Evolutionary conservation across 1,139 yeast genomes (phyloP).

Genomic region (Geotrichum citri-aurantii): DNA sequence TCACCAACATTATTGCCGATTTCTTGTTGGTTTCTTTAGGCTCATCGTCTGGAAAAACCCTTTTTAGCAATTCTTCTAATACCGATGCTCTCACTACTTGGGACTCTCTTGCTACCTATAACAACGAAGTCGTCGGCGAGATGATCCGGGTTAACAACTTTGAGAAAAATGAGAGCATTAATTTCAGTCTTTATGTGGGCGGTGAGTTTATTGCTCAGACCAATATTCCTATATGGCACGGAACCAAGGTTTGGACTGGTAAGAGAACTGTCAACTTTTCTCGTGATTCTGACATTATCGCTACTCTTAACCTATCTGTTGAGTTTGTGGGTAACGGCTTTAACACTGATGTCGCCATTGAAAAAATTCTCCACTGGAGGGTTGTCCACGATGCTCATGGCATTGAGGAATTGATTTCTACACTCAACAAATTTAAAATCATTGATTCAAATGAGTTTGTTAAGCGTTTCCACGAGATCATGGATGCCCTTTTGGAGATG

Average conservation of each 20-base stretch:
- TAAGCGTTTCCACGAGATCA: constrained; percentile 35
- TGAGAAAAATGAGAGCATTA: constrained; percentile 50
- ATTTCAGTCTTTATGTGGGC: constrained; percentile 57
- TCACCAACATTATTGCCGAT: constrained; percentile 22
- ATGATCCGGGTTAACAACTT: constrained; percentile 55
- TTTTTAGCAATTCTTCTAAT: constrained; percentile 58
- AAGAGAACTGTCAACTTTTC: constrained; percentile 25
- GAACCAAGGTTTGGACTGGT: constrained; percentile 27
- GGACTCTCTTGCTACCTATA: constrained; percentile 73
- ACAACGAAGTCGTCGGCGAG: constrained; percentile 72
- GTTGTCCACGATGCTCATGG: constrained; percentile 38
- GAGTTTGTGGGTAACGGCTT: constrained; percentile 66
- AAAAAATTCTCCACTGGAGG: constrained; percentile 53
- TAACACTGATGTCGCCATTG: constrained; percentile 57
- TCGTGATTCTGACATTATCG: constrained; percentile 26
- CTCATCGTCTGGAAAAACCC: constrained; percentile 27
- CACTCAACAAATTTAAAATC: constrained; percentile 24
- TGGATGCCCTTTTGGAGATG: constrained; percentile 40
- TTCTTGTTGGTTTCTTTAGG: constrained; percentile 25
- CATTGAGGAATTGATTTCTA: constrained; percentile 32
- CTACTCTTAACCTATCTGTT: constrained; percentile 40
- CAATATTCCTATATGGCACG: constrained; percentile 30
- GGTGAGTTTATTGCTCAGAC: constrained; percentile 60
- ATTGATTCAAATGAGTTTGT: constrained; percentile 29
- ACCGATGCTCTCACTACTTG: constrained; percentile 51